phyloP scores from a whole-genome alignment of 2,329 filamentous ascomycete genomes.

The Monosporascus ibericus region DNA sequence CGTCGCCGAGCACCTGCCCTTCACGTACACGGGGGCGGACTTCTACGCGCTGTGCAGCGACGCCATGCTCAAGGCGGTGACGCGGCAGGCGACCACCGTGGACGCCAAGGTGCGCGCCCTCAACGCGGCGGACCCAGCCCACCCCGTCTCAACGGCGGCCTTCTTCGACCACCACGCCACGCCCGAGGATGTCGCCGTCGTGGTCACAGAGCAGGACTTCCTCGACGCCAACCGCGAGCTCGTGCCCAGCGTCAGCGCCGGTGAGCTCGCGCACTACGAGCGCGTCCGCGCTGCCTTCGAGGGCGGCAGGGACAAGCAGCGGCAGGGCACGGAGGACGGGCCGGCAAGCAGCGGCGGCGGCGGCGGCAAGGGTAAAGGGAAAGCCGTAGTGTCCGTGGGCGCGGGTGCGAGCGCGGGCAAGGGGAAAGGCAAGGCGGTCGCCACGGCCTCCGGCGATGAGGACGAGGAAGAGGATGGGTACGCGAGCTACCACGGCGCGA shows the following conservation, averaged over 20 bases:
- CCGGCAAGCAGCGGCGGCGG: slow-evolving; percentile 4
- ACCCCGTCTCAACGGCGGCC: slow-evolving; percentile 74
- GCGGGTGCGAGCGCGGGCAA: slow-evolving; percentile 20
- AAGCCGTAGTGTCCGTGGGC: slow-evolving; percentile 16
- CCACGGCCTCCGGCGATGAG: slow-evolving; percentile 23
- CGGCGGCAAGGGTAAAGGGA: slow-evolving; percentile 26
- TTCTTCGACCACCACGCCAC: slow-evolving; percentile 93
- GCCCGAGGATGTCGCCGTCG: slow-evolving; percentile 75
- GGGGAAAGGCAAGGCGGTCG: slow-evolving; percentile 30
- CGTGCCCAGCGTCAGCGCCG: slow-evolving; percentile 87
- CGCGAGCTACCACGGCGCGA: slow-evolving; percentile 22
- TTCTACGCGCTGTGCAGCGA: slow-evolving; percentile 96
- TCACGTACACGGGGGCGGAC: slow-evolving; percentile 96
- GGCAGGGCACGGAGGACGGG: slow-evolving; percentile 13
- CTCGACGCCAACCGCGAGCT: slow-evolving; percentile 73
- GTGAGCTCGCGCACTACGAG: slow-evolving; percentile 89
- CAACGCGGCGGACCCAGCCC: slow-evolving; percentile 41
- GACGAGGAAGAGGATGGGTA: slow-evolving; percentile 26
- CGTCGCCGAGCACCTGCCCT: slow-evolving; percentile 73
- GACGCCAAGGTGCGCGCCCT: slow-evolving; percentile 75
- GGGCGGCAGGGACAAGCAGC: slow-evolving; percentile 41
- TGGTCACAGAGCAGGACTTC: slow-evolving; percentile 88
- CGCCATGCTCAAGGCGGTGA: slow-evolving; percentile 98
- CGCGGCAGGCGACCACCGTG: slow-evolving; percentile 75
- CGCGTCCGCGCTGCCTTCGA: slow-evolving; percentile 79